A percentile compares a stretch with the other conserved stretches of the same genome.
Evolutionary conservation across 768 basidiomycete species (phyloP).

Genomic region (Antrodiella citrinella): DNA sequence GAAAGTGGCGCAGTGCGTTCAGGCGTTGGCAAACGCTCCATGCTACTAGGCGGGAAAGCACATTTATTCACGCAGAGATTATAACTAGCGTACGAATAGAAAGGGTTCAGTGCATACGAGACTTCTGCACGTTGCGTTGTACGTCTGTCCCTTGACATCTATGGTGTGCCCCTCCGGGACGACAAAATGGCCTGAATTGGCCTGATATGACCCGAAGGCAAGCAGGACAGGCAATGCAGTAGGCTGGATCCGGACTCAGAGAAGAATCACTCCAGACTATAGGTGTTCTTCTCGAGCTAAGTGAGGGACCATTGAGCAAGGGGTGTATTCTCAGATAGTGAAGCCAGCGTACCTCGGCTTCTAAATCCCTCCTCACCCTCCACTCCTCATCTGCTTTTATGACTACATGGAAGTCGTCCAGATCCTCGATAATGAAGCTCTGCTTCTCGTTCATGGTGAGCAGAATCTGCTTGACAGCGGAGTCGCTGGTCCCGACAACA

Average conservation of each 20-base stretch:
- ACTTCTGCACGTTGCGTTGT: too few relatives aligned
- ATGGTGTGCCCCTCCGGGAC: too few relatives aligned
- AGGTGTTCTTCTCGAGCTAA: constrained; percentile 86
- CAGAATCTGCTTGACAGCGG: constrained; percentile 84
- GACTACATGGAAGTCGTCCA: constrained; percentile 78
- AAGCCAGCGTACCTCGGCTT: constrained; percentile 59
- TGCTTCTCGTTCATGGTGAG: constrained; percentile 74
- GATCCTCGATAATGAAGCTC: constrained; percentile 78
- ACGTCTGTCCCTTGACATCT: too few relatives aligned
- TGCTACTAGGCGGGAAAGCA: constrained; percentile 34
- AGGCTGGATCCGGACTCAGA: too few relatives aligned
- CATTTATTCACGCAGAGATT: too few relatives aligned
- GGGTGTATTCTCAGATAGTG: too few relatives aligned
- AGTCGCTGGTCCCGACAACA: constrained; percentile 55
- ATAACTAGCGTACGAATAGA: too few relatives aligned
- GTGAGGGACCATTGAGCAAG: too few relatives aligned
- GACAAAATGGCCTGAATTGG: too few relatives aligned
- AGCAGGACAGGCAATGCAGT: too few relatives aligned
- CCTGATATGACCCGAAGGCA: too few relatives aligned
- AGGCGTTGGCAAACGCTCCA: constrained; percentile 41
- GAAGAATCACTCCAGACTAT: constrained; percentile 52
- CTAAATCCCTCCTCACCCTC: constrained; percentile 61
- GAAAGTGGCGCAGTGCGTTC: constrained; percentile 30
- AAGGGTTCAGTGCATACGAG: too few relatives aligned
- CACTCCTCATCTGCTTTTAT: constrained; percentile 80